Evolutionary conservation across 352 stramenopile species (phyloP).

Genomic region (Pythium scleroteichum): DNA sequence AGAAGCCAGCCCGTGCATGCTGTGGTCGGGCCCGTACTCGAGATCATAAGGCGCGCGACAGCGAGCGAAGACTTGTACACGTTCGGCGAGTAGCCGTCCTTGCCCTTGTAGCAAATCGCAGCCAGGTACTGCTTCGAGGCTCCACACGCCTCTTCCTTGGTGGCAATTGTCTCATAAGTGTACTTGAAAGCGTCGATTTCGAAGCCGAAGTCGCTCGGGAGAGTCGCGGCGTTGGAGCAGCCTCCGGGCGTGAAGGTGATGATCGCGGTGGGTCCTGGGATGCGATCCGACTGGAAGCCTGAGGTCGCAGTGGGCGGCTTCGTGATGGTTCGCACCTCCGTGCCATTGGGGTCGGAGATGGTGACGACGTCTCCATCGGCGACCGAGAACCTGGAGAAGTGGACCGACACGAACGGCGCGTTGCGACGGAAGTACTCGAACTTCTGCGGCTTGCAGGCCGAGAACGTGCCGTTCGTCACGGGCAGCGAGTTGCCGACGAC

Average conservation of each 20-base stretch:
- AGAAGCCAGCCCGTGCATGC: slow-evolving; percentile 43
- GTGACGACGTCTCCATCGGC: slow-evolving; percentile 29
- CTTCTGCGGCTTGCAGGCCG: slow-evolving; percentile 20
- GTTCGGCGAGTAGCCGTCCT: slow-evolving; percentile 11
- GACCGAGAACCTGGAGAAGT: slow-evolving; percentile 35
- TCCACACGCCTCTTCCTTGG: slow-evolving; percentile 36
- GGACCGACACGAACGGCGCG: slow-evolving; percentile 35
- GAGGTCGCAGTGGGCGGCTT: slow-evolving; percentile 5
- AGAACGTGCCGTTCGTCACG: slow-evolving; percentile 38
- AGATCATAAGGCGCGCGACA: slow-evolving; percentile 35
- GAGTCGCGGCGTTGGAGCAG: slow-evolving; percentile 5
- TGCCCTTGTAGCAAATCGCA: slow-evolving; percentile 41
- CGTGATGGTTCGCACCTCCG: slow-evolving; percentile 13
- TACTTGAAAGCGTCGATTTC: slow-evolving; percentile 36
- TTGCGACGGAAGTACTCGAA: slow-evolving; percentile 29
- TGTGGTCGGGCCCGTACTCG: slow-evolving; percentile 19
- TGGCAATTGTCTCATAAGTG: slow-evolving; percentile 28
- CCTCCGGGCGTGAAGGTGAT: slow-evolving; percentile 26
- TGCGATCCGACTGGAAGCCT: slow-evolving; percentile 20
- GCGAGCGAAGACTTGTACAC: slow-evolving; percentile 32
- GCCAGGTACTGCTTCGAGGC: slow-evolving; percentile 32
- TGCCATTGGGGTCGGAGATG: slow-evolving; percentile 22
- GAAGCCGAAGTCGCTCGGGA: slow-evolving; percentile 29
- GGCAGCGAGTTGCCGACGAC: slow-evolving; percentile 35
- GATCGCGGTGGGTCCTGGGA: slow-evolving; percentile 18